phyloP scores from a whole-genome alignment of 805 yeast genomes.

The Yamadazyma ubonensis region DNA sequence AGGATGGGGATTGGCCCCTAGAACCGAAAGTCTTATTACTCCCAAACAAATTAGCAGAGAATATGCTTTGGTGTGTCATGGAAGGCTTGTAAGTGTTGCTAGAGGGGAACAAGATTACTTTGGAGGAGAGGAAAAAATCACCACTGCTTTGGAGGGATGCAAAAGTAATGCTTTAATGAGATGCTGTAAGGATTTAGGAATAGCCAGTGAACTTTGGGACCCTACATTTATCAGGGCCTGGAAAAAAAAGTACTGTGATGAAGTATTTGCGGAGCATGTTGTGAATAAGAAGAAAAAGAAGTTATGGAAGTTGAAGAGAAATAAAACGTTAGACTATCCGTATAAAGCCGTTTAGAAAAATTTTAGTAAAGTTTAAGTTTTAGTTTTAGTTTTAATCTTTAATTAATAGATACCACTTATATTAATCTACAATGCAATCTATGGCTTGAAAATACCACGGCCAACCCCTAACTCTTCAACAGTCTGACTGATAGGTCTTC shows the following conservation, averaged over 20 bases:
- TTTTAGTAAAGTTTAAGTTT: no score
- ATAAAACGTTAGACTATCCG: constrained; percentile 81
- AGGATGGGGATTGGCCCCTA: constrained; percentile 96
- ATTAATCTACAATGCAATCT: constrained; percentile 10
- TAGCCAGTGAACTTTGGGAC: constrained; percentile 97
- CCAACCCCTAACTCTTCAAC: constrained; percentile 72
- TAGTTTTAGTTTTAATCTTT: no score
- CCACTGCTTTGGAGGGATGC: constrained; percentile 97
- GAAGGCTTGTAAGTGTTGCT: constrained; percentile 85
- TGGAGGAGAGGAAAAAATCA: constrained; percentile 73
- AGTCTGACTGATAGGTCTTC: constrained; percentile 81
- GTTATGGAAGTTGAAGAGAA: constrained; percentile 84
- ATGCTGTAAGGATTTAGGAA: constrained; percentile 95
- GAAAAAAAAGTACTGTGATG: constrained; percentile 59
- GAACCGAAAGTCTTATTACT: constrained; percentile 80
- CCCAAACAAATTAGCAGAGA: constrained; percentile 79
- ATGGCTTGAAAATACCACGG: constrained; percentile 51
- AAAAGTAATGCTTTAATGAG: constrained; percentile 96
- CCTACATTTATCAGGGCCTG: constrained; percentile 74
- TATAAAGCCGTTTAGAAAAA: constrained; percentile 50
- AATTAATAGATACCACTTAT: no score
- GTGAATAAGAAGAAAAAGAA: constrained; percentile 82
- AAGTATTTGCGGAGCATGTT: constrained; percentile 81
- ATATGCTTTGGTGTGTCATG: constrained; percentile 83
- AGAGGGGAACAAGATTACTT: constrained; percentile 96